phyloP scores from a whole-genome alignment of 345 rosid genomes.

The Pistacia integerrima region DNA sequence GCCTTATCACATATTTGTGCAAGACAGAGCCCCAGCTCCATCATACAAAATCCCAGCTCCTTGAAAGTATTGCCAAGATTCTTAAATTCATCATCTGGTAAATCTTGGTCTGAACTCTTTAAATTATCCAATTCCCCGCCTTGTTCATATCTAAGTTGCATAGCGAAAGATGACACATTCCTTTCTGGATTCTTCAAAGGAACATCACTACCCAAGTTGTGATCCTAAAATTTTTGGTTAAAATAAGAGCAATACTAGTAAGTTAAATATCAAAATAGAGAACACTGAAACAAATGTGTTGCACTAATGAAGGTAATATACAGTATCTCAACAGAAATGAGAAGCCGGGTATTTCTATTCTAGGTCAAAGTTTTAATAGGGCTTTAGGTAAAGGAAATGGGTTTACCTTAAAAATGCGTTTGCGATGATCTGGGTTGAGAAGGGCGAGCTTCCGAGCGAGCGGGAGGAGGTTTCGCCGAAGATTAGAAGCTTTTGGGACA shows the following conservation, averaged over 20 bases:
- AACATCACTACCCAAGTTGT: conserved; percentile 80
- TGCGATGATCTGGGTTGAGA: conserved; percentile 54
- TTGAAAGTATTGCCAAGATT: conserved; percentile 53
- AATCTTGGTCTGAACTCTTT: conserved; percentile 19
- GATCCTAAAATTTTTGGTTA: conserved; percentile 46
- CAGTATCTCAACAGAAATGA: not conserved
- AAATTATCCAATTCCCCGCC: conserved; percentile 24
- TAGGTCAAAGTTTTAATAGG: not conserved
- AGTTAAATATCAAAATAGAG: not conserved
- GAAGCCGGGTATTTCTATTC: no score
- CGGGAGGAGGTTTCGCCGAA: conserved; percentile 67
- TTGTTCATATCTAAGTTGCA: conserved; percentile 55
- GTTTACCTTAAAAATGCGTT: conserved; percentile 63
- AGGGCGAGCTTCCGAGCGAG: conserved; percentile 71
- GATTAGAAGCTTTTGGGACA: conserved; percentile 52
- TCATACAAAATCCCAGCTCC: conserved; percentile 81
- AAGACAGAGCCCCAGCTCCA: conserved; percentile 64
- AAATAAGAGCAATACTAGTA: not conserved
- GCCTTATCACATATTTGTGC: conserved; percentile 75
- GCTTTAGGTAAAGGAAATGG: not conserved
- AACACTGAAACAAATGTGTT: not conserved
- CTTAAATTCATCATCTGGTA: conserved; percentile 41
- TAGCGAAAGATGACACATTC: conserved; percentile 78
- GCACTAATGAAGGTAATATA: not conserved
- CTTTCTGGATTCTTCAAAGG: conserved; percentile 77